phyloP scores from a whole-genome alignment of 1,284 basidiomycete genomes.

The Apiotrichum domesticum region DNA sequence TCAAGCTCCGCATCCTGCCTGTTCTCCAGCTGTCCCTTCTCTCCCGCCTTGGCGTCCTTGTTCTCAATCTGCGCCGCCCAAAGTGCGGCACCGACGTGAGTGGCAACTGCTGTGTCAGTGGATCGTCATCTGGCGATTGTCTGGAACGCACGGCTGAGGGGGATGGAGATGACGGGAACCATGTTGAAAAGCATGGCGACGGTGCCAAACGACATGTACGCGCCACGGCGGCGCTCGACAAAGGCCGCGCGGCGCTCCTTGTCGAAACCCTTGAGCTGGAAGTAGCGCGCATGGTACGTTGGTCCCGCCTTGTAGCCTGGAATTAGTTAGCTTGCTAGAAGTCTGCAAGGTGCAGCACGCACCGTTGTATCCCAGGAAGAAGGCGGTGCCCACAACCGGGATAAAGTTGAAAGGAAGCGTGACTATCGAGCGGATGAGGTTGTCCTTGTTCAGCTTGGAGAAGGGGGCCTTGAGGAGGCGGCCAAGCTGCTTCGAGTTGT shows the following conservation, averaged over 20 bases:
- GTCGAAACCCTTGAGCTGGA: constrained; percentile 58
- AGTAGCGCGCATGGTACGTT: constrained; percentile 60
- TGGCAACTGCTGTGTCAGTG: constrained; percentile 25
- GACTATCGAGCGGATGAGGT: constrained; percentile 45
- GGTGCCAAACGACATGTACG: constrained; percentile 56
- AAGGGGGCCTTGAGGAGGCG: constrained; percentile 43
- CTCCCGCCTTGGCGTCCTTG: neutral
- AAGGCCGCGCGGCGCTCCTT: constrained; percentile 42
- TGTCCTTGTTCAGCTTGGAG: constrained; percentile 38
- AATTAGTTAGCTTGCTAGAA: neutral
- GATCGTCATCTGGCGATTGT: no score
- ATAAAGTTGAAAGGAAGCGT: constrained; percentile 55
- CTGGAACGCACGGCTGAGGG: constrained; percentile 48
- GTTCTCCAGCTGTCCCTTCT: no score
- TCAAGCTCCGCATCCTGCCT: no score
- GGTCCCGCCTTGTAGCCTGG: constrained; percentile 54
- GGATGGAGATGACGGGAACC: constrained; percentile 56
- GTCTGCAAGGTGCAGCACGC: neutral
- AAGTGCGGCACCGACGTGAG: constrained; percentile 60
- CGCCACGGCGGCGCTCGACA: constrained; percentile 49
- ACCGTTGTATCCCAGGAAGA: constrained; percentile 53
- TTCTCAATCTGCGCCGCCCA: constrained; percentile 57
- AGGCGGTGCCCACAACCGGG: constrained; percentile 60
- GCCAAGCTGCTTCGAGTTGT: constrained; percentile 39
- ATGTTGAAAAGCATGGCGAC: constrained; percentile 58